Evolutionary conservation across 352 stramenopile genomes (phyloP).

Genomic region (Globisporangium barbulae): DNA sequence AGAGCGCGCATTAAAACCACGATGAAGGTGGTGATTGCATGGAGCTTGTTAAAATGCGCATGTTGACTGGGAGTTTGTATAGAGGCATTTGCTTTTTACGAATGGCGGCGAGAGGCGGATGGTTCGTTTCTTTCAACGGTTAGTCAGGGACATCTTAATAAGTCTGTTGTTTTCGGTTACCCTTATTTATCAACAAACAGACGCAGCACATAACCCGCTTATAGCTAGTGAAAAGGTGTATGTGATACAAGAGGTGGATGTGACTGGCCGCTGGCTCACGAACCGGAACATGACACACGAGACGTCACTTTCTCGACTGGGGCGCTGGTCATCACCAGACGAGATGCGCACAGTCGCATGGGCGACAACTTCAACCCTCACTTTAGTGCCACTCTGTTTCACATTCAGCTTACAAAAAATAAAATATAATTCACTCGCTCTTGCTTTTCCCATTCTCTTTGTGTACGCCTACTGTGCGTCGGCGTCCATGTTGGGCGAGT

Average conservation of each 20-base stretch:
- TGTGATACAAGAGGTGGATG: background rate
- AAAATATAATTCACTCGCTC: too few species aligned
- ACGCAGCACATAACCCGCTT: background rate
- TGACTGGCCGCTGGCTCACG: background rate
- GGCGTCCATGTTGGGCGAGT: conserved; percentile 95
- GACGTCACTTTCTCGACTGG: conserved; percentile 11
- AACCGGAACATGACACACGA: conserved; percentile 7
- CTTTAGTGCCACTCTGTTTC: background rate
- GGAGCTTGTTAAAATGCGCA: background rate
- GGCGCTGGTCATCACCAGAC: background rate
- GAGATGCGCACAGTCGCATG: background rate
- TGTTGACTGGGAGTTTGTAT: conserved; percentile 7
- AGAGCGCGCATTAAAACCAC: background rate
- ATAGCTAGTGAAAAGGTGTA: background rate
- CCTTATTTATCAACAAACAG: background rate
- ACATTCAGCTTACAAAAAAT: background rate
- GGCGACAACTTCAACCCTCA: conserved; percentile 9
- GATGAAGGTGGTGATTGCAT: background rate
- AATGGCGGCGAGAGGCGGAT: background rate
- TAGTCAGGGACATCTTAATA: background rate
- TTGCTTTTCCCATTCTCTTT: too few species aligned
- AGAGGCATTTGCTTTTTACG: background rate
- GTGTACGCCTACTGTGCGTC: too few species aligned
- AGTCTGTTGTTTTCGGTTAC: background rate
- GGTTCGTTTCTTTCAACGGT: background rate